Evolutionary conservation across 345 rosid genomes (phyloP).

Genomic region (Salix suchowensis): DNA sequence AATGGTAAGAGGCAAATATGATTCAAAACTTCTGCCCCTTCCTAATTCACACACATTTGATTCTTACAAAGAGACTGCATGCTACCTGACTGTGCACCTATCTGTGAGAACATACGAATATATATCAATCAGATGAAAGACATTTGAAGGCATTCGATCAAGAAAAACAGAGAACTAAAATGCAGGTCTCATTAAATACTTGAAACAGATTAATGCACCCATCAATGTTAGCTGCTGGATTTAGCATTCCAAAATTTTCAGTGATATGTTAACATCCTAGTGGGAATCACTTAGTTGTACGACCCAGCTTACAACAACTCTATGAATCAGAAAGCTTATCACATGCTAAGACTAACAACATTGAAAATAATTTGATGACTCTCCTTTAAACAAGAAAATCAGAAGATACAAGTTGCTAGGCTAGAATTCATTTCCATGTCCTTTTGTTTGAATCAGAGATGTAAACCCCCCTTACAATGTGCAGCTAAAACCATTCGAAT

Average conservation of each 20-base stretch:
- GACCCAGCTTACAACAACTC: slow-evolving; percentile 1
- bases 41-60: not conserved
- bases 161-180: not conserved
- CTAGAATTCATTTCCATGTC: slow-evolving; percentile 4
- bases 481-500: slow-evolving; percentile 1
- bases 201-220: not conserved
- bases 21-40: not conserved
- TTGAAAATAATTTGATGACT: not conserved
- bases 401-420: not conserved
- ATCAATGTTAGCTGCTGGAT: not conserved
- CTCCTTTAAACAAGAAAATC: not conserved
- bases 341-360: not conserved
- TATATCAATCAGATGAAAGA: not conserved
- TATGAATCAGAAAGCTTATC: not conserved
- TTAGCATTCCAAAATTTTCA: not conserved
- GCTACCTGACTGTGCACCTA: not conserved
- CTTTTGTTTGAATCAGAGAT: slow-evolving; percentile 9
- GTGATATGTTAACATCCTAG: not conserved
- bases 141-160: not conserved
- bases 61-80: not conserved
- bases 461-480: slow-evolving; percentile 7
- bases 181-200: not conserved
- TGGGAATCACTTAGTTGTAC: not conserved
- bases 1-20: not conserved
- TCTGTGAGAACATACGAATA: not conserved